These are phyloP conservation scores for Podaxis carcinomalis DNA, from an alignment of 768 basidiomycete species.

Conservation along the genomic window DNA sequence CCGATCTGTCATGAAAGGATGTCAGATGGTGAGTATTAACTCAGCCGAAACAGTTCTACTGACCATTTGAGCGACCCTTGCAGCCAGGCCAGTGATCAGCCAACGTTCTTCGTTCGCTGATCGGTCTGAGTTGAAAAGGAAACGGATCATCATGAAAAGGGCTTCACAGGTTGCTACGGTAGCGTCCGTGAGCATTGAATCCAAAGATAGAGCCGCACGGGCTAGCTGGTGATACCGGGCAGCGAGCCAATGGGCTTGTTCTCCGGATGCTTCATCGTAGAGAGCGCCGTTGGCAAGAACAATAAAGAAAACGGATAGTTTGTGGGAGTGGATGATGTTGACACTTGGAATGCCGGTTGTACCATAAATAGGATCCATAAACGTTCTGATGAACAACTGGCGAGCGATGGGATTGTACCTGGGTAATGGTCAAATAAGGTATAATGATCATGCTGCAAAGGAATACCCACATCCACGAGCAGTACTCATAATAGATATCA, in stretches of 20 bases:
- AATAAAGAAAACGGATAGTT: slow-evolving; percentile 49
- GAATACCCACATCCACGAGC: slow-evolving; percentile 43
- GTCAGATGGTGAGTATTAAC: slow-evolving; percentile 2
- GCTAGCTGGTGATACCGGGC: slow-evolving; percentile 46
- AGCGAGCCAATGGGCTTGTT: slow-evolving; percentile 15
- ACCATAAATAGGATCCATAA: slow-evolving; percentile 42
- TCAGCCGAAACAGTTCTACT: slow-evolving; percentile 14
- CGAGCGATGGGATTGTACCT: slow-evolving; percentile 45
- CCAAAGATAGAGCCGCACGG: slow-evolving; percentile 42
- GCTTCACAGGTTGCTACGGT: slow-evolving; percentile 45
- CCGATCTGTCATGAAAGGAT: slow-evolving; percentile 36
- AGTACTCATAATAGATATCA: slow-evolving; percentile 38
- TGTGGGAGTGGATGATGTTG: slow-evolving; percentile 38
- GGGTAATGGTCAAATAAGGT: slow-evolving; percentile 2
- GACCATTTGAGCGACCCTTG: slow-evolving; percentile 40
- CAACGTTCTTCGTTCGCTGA: slow-evolving; percentile 42
- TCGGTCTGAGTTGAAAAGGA: slow-evolving; percentile 38
- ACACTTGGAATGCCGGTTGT: slow-evolving; percentile 24
- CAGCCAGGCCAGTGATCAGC: slow-evolving; percentile 42
- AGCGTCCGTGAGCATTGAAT: slow-evolving; percentile 39
- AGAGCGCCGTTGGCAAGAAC: slow-evolving; percentile 43
- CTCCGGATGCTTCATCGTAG: slow-evolving; percentile 34
- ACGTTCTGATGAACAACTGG: slow-evolving; percentile 34
- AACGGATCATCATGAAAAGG: slow-evolving; percentile 39
- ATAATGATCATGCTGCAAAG: background rate